phyloP scores from a whole-genome alignment of 345 rosid species.

The Camelina hispida region DNA sequence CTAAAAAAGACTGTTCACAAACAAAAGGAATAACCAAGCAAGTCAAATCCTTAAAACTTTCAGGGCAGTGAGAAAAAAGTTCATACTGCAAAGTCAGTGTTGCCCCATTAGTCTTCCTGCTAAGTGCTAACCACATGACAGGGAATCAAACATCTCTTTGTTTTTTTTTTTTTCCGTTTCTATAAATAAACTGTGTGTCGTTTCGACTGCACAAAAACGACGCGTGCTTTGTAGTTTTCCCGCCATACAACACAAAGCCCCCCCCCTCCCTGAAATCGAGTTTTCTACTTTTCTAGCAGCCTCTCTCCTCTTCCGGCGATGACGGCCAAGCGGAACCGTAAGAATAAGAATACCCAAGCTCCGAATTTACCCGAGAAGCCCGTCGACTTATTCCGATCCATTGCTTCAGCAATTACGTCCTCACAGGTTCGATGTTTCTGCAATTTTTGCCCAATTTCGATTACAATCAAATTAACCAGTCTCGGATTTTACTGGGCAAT shows the following conservation, averaged over 20 bases:
- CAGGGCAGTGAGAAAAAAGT: not conserved
- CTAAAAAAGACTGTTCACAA: not conserved
- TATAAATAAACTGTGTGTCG: conserved; percentile 23
- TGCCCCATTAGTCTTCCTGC: too few species aligned
- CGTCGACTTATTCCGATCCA: conserved; percentile 24
- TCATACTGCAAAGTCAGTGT: too few species aligned
- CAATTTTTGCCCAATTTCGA: conserved; percentile 7
- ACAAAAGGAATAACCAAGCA: not conserved
- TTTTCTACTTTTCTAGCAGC: too few species aligned
- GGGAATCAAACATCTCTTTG: too few species aligned
- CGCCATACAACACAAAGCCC: conserved; percentile 25
- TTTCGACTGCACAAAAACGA: conserved; percentile 27
- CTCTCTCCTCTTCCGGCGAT: conserved; percentile 27
- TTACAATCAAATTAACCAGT: not conserved
- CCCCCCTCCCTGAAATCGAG: conserved; percentile 19
- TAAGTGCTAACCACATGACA: too few species aligned
- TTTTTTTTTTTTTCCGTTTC: too few species aligned
- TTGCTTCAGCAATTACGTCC: conserved; percentile 34
- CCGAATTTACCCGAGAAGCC: conserved; percentile 25
- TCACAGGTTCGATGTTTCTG: conserved; percentile 35
- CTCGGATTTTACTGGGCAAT: conserved; percentile 11
- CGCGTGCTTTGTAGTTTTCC: conserved; percentile 28
- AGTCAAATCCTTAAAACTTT: not conserved
- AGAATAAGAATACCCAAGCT: conserved; percentile 9
- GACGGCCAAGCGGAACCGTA: conserved; percentile 34